These are phyloP conservation scores for Acorus calamus DNA, from an alignment of 106 monocot genomes.

Conservation along the genomic window DNA sequence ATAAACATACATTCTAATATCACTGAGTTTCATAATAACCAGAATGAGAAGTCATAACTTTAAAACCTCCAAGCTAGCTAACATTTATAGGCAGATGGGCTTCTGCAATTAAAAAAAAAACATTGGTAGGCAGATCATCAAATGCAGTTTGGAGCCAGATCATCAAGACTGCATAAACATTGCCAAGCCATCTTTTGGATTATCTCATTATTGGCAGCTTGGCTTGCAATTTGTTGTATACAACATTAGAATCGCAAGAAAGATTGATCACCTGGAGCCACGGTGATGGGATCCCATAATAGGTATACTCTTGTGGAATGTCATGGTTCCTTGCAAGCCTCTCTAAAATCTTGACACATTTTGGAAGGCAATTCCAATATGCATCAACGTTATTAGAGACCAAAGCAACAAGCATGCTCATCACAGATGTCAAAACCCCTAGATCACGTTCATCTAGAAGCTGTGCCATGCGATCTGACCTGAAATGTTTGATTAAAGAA, in stretches of 20 bases:
- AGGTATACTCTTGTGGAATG: conserved; percentile 94
- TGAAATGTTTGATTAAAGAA: conserved; percentile 15
- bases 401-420: conserved; percentile 95
- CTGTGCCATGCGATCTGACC: conserved; percentile 95
- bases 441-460: conserved; percentile 98
- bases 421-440: conserved; percentile 90
- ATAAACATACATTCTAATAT: too few relatives aligned
- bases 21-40: too few relatives aligned
- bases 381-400: conserved; percentile 82
- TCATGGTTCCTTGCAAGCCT: conserved; percentile 85
- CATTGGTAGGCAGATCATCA: too few relatives aligned
- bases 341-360: conserved; percentile 91
- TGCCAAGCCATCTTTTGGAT: too few relatives aligned
- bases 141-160: too few relatives aligned
- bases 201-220: too few relatives aligned
- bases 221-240: neutral
- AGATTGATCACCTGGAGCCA: conserved; percentile 82
- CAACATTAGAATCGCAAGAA: neutral
- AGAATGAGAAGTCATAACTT: too few relatives aligned
- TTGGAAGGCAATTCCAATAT: conserved; percentile 98
- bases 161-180: too few relatives aligned
- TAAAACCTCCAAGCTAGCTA: too few relatives aligned
- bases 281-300: conserved; percentile 98
- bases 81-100: too few relatives aligned
- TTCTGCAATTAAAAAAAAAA: too few relatives aligned